Percentiles rank a stretch among this genome's conserved stretches.
These are phyloP conservation scores for Tympanopsis confertula DNA, from an alignment of 2,329 filamentous ascomycete genomes.

Conservation along the genomic window DNA sequence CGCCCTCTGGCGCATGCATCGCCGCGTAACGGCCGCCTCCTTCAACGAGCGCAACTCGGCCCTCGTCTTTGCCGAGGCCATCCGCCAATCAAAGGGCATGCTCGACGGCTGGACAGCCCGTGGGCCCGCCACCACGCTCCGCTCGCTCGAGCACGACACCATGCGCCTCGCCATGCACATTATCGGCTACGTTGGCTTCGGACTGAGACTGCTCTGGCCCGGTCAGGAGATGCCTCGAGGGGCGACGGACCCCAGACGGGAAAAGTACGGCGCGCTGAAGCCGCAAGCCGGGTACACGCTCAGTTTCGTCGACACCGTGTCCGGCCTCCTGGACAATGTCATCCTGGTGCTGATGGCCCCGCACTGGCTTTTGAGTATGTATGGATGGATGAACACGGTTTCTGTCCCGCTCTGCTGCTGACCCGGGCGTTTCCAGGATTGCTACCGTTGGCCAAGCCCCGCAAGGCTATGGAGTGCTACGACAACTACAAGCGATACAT, in stretches of 20 bases:
- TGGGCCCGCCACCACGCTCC: conserved; percentile 28
- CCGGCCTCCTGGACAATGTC: conserved; percentile 49
- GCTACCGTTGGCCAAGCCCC: conserved; percentile 37
- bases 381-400: background rate
- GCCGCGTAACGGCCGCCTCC: conserved; percentile 58
- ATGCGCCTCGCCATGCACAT: conserved; percentile 50
- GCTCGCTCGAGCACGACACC: conserved; percentile 47
- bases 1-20: conserved; percentile 57
- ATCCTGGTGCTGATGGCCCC: conserved; percentile 50
- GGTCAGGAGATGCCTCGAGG: conserved; percentile 36
- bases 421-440: conserved; percentile 14
- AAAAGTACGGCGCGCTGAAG: conserved; percentile 33
- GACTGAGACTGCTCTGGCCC: conserved; percentile 47
- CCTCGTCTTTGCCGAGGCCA: conserved; percentile 51
- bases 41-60: conserved; percentile 70
- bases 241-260: conserved; percentile 28
- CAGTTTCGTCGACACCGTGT: conserved; percentile 54
- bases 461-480: conserved; percentile 39
- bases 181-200: conserved; percentile 63
- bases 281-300: conserved; percentile 42
- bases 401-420: background rate
- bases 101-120: conserved; percentile 41
- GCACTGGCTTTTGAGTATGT: conserved; percentile 38
- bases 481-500: conserved; percentile 59
- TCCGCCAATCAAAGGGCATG: conserved; percentile 53